Evolutionary conservation across 352 stramenopile species (phyloP), one percentile per base, ranked within the genome.

Genomic region (Globisporangium mamillatum): DNA sequence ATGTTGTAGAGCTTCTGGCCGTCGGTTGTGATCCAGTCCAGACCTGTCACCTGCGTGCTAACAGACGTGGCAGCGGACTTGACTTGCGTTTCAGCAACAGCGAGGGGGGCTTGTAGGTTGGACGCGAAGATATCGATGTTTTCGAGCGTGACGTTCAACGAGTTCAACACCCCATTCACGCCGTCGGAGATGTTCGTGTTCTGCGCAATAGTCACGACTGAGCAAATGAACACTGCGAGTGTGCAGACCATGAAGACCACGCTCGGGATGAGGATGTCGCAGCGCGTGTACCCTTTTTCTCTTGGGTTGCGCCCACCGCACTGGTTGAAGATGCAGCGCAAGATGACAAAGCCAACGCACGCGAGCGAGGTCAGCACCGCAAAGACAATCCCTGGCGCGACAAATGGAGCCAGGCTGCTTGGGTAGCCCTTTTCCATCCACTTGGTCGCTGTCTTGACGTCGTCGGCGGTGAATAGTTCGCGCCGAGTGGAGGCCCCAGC

Each of bases 141-240:
- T 63, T 83, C 78, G n/a, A 94, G 63, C 24, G 83, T 91, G 20
- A 79, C 79, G 46, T 86, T 89, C 20, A 93, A 63, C 55, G 84
- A 91, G 62, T 89, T 75, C 24, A 94, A 66, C 29, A 94, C 77
- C 1, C 77, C 76, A 25, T 81, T 72, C 22, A 93, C 67, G 18
- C 81, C 80, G 46, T 92, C 75, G 7, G 87, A 92, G 67, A 94
- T 88, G 73, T 89, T 93, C 22, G 83, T 89, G 67, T 94, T 94
- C 60, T 92, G 79, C 1, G 85, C 84, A 20, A 86, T 76, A 18
- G 85, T 90, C 22, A 92, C 67, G n/a, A 90, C 65, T 61, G 83
- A 84, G 76, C 87, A 94, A 62, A 93, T 89, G 64, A 93, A 92
- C 16, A 94, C 87, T 1, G 86, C 88, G 24, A 89, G 60, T 12